Evolutionary conservation across 768 basidiomycete genomes (phyloP), one percentile per base, ranked within the genome.

Genomic region (Xerocomellus intermedius): DNA sequence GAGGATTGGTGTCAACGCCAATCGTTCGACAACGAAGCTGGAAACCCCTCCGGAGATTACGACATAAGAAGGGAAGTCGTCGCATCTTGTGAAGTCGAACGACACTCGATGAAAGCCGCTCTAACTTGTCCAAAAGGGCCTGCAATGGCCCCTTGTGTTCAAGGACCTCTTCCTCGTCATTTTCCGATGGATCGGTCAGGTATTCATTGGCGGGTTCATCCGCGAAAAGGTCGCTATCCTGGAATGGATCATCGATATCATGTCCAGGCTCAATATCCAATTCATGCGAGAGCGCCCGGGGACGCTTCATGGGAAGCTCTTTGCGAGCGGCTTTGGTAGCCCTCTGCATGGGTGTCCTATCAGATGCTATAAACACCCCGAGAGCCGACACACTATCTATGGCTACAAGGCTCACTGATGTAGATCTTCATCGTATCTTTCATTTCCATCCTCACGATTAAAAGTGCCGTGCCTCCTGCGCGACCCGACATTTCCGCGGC

Each of bases 51-150:
- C 75, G 73, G 17, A 88, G 61, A 58, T 81, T 82, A 12, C 82
- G 79, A 26, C 65, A 70, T 21, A 85, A 71, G 63, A 87, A 88
- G 0, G 86, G 86, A 6, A 86, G 74, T 48, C 71, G 72, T 16
- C 56, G 59, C 12, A 71, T 69, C 22, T 63, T 64, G 35, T 75
- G 75, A 67, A 81, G 72, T 19, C 73, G 74, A 41, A 74, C 55
- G 4, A 65, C 59, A 1, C 72, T 56, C 2, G 69, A 61, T 0
- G 68, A 67, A 17, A 77, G 52, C 13, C 55, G 54, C 48, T 77
- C 70, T 13, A 80, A 55, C 13, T 70, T 72, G 5, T 67, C 53
- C 28, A 79, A 36, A 41, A 82, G 67, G 3, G 66, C 55, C 4
- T 70, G 69, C 14, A 73, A 64, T 22, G 78, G 75, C 5, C 48